These are phyloP conservation scores for Sedum album DNA, from an alignment of 164 flowering plant species.

Conservation along the genomic window DNA sequence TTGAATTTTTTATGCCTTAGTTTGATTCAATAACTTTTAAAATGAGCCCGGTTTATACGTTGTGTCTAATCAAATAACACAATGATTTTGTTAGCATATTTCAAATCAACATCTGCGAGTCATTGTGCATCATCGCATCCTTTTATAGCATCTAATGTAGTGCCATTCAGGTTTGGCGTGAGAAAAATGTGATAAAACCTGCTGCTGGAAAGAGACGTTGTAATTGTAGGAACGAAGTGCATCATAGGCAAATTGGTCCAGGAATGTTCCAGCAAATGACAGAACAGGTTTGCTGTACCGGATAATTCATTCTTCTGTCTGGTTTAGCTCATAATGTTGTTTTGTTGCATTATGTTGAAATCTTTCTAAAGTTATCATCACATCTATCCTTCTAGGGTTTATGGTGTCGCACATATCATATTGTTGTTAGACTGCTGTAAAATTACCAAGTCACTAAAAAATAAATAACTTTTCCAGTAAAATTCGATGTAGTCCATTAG, in stretches of 20 bases:
- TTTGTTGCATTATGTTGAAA: not conserved
- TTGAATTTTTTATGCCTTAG: no score
- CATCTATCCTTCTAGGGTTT: not conserved
- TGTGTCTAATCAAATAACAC: no score
- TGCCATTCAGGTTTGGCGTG: conserved; percentile 81
- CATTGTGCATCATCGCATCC: not conserved
- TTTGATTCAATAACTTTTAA: no score
- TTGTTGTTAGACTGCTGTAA: not conserved
- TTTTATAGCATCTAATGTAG: not conserved
- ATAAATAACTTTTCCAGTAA: no score
- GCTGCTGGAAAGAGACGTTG: conserved; percentile 99
- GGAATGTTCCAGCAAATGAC: conserved; percentile 99
- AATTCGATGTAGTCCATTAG: not conserved
- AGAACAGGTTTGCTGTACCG: no score
- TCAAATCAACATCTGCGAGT: not conserved
- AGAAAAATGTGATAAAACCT: conserved; percentile 81
- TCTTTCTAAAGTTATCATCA: no score
- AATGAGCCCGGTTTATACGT: no score
- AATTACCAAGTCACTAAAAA: not conserved
- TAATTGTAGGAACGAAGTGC: conserved; percentile 94
- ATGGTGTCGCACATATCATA: not conserved
- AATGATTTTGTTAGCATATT: no score
- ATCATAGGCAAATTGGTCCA: conserved; percentile 95
- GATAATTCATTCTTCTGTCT: not conserved
- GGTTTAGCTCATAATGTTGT: not conserved